These are phyloP conservation scores for Erysimum cheiri DNA, from an alignment of 441 rosid genomes.

Conservation along the genomic window DNA sequence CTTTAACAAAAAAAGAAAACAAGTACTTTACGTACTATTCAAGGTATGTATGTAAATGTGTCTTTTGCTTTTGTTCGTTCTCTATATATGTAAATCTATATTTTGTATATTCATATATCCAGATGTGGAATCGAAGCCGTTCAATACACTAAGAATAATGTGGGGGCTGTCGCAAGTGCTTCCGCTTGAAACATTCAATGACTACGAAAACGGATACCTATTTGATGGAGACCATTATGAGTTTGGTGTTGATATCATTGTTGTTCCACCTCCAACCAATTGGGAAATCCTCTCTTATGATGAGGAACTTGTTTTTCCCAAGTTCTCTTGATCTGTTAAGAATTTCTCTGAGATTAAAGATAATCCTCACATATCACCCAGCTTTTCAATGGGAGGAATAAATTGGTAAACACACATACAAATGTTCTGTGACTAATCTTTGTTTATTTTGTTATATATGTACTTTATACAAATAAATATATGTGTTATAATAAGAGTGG, in stretches of 20 bases:
- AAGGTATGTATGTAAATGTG: not conserved
- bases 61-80: too few relatives aligned
- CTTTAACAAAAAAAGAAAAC: conserved; percentile 17
- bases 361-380: not conserved
- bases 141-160: not conserved
- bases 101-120: too few relatives aligned
- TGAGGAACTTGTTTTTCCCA: not conserved
- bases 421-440: too few relatives aligned
- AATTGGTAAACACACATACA: not conserved
- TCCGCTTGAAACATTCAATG: not conserved
- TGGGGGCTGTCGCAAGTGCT: conserved; percentile 8
- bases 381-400: not conserved
- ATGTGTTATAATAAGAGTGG: too few relatives aligned
- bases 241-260: conserved; percentile 25
- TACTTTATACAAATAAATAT: too few relatives aligned
- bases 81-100: too few relatives aligned
- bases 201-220: not conserved
- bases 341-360: not conserved
- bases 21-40: conserved; percentile 25
- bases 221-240: conserved; percentile 8
- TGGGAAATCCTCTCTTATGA: not conserved
- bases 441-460: too few relatives aligned
- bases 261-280: not conserved
- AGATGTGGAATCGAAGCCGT: not conserved
- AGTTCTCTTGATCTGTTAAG: not conserved